These are phyloP conservation scores for Rhodomyrtus psidioides DNA, from an alignment of 441 rosid genomes.

Conservation along the genomic window DNA sequence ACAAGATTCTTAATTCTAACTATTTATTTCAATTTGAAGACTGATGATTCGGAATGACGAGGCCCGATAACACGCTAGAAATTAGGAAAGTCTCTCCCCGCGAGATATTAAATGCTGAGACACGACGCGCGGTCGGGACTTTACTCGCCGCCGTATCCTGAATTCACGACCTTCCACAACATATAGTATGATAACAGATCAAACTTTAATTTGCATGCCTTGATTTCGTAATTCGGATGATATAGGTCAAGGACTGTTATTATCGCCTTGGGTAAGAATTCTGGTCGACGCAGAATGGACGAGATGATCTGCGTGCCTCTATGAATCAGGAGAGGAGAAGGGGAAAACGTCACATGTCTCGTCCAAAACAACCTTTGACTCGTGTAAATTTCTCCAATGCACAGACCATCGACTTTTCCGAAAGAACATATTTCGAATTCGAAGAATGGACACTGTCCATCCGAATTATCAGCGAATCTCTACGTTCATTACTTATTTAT, in stretches of 20 bases:
- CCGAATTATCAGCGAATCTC: no score
- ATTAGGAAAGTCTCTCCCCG: background rate
- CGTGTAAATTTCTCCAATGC: no score
- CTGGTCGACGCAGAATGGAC: background rate
- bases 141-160: accelerated
- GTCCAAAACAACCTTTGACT: no score
- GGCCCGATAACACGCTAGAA: accelerated
- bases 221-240: background rate
- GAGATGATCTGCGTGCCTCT: background rate
- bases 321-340: background rate
- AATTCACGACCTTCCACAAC: background rate
- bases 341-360: no score
- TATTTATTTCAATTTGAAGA: background rate
- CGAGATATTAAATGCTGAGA: background rate
- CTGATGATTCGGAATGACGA: background rate
- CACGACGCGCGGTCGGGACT: background rate
- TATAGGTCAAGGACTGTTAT: background rate
- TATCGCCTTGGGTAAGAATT: no score
- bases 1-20: background rate
- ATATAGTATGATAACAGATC: accelerated
- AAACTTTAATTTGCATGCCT: background rate
- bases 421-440: no score
- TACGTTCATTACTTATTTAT: no score
- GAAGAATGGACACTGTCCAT: no score
- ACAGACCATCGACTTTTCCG: no score